Base-by-base conservation (phyloP, 345 rosid species). In the Xanthoceras sorbifolium region DNA sequence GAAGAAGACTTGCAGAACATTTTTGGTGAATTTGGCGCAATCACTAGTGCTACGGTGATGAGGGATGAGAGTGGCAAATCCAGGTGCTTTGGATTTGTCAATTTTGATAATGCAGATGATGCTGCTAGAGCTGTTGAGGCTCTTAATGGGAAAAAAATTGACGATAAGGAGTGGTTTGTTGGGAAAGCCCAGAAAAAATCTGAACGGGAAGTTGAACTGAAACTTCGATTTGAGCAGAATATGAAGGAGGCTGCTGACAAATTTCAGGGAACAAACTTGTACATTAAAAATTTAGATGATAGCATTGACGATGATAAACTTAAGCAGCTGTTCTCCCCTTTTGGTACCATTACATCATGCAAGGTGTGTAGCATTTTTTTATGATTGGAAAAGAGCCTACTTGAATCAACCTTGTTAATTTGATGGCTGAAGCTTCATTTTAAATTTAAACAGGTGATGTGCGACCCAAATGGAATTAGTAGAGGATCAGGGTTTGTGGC, bases 161-260 rank as follows among this genome's bases (percentile, higher is more conserved):
- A 90, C 46, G 98, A 90, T 12, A 93, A 91, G 80, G 95, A 94
- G 74, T 94, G 97, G 98, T 93, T 75, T 78, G 97, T 94, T 71
- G 98, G 97, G 67, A 92, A 91, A 84, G 98, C 97, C 38, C 94
- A 88, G 81, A 94, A 93, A 87, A 94, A 91, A 79, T 88, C 84
- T 79, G 98, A 93, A 64, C 90, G 99, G 85, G 97, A 92, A 81
- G 67, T 28, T 9, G 98, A 95, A 80, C 77, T 95, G 26, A 93
- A 87, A 77, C 77, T 62, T 52, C 85, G 81, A 57, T 89, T 84
- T 87, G 99, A 95, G 87, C 96, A 89, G 88, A 93, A 81, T 68
- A 77, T 90, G 87, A 90, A 80, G 85, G 98, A 93, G 76, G 94
- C 90, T 38, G 93, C 97, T 8, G 99, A 93, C 74, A 92, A 90